phyloP scores from a whole-genome alignment of 1,139 yeast genomes.

The Magnusiomyces clavatus region DNA sequence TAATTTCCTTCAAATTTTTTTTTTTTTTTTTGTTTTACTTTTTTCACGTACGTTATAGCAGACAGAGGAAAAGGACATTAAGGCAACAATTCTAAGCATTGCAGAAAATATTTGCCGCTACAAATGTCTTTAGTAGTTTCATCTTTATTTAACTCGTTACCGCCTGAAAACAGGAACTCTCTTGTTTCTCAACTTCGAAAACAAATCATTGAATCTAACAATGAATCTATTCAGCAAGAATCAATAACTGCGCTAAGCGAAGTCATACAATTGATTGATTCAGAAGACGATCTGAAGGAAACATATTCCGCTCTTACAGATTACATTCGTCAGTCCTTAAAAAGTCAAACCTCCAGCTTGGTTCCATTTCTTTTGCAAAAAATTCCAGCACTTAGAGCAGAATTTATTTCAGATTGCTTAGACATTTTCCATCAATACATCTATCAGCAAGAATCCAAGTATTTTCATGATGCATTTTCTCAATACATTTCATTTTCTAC shows the following conservation, averaged over 20 bases:
- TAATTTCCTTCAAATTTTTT: too few species aligned
- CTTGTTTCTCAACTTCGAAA: not conserved
- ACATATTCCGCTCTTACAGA: not conserved
- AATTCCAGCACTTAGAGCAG: conserved; percentile 8
- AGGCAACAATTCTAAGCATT: too few species aligned
- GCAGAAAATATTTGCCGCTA: not conserved
- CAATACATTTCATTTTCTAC: conserved; percentile 1
- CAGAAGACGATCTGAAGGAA: not conserved
- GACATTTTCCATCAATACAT: conserved; percentile 5
- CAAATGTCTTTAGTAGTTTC: not conserved
- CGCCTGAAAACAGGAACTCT: not conserved
- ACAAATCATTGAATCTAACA: not conserved
- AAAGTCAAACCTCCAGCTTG: not conserved
- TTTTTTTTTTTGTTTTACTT: too few species aligned
- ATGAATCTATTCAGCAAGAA: not conserved
- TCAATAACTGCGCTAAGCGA: conserved; percentile 1
- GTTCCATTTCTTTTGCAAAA: conserved; percentile 7
- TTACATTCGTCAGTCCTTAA: not conserved
- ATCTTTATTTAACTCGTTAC: not conserved
- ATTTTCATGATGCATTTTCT: not conserved
- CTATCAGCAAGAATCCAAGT: conserved; percentile 6
- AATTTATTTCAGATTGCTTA: conserved; percentile 8
- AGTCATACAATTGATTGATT: not conserved
- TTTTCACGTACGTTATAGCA: too few species aligned
- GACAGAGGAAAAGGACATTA: too few species aligned